Percentiles rank a stretch among this genome's conserved stretches.
Evolutionary conservation across 225 moss, liverwort and hornwort species (phyloP).

Genomic region (Physcomitrium patens): DNA sequence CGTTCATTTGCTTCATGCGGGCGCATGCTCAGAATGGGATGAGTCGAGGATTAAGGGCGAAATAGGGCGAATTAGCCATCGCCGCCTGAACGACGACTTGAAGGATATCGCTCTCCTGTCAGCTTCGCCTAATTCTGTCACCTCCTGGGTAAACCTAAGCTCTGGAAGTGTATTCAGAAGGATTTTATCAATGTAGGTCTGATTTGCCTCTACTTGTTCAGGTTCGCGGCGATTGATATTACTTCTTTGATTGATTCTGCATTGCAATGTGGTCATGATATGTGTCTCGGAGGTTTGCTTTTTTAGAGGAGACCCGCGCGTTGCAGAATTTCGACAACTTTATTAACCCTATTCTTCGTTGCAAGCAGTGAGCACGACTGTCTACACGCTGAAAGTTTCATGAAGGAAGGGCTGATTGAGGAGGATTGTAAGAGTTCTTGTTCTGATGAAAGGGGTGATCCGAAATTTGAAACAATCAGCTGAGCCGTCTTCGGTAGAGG

Average conservation of each 20-base stretch:
- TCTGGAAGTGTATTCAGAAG: conserved; percentile 46
- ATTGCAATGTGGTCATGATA: no score
- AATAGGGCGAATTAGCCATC: conserved; percentile 51
- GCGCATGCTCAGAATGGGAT: no score
- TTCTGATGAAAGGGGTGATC: conserved; percentile 51
- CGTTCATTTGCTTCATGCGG: no score
- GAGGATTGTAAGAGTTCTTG: conserved; percentile 32
- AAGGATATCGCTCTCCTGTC: conserved; percentile 68
- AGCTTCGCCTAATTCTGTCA: conserved; percentile 62
- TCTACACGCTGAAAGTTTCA: conserved; percentile 52
- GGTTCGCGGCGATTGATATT: not conserved
- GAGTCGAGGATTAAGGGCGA: conserved; percentile 31
- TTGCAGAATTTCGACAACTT: not conserved
- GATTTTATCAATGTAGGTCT: conserved; percentile 49
- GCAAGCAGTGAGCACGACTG: conserved; percentile 49
- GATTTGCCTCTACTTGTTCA: not conserved
- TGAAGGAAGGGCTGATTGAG: conserved; percentile 17
- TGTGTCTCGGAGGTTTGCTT: no score
- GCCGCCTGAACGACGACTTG: conserved; percentile 58
- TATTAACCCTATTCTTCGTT: not conserved
- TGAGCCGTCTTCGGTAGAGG: conserved; percentile 60
- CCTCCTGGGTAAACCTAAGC: conserved; percentile 13
- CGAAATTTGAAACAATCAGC: conserved; percentile 33
- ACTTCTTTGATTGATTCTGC: no score
- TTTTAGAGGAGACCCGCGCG: no score